Evolutionary conservation across 805 yeast species (phyloP).

Genomic region (Sungouiella blattae): DNA sequence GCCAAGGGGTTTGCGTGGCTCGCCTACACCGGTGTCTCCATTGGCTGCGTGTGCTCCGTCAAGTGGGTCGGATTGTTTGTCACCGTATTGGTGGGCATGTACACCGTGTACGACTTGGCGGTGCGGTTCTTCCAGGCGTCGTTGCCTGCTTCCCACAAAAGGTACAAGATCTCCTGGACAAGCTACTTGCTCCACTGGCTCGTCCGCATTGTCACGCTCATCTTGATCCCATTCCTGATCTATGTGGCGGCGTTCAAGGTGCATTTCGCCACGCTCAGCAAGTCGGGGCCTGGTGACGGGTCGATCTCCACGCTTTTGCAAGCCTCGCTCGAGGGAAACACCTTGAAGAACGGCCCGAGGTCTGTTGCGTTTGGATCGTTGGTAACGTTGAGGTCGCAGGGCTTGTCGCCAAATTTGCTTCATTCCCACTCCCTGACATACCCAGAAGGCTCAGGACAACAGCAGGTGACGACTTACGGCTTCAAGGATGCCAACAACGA

Average conservation of each 20-base stretch:
- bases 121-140: conserved; percentile 38
- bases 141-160: conserved; percentile 3
- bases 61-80: conserved; percentile 83
- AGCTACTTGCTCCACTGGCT: conserved; percentile 64
- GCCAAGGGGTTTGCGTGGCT: conserved; percentile 52
- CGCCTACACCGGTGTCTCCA: conserved; percentile 56
- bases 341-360: conserved; percentile 64
- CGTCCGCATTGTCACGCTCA: conserved; percentile 60
- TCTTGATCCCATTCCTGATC: conserved; percentile 65
- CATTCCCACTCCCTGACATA: conserved; percentile 86
- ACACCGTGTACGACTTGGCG: conserved; percentile 51
- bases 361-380: conserved; percentile 60
- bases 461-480: conserved; percentile 90
- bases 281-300: conserved; percentile 91
- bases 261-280: conserved; percentile 72
- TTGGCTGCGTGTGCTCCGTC: conserved; percentile 81
- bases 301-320: conserved; percentile 88
- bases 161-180: conserved; percentile 2
- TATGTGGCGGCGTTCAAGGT: conserved; percentile 73
- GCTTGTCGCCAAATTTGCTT: conserved; percentile 67
- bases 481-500: conserved; percentile 52
- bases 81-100: conserved; percentile 58
- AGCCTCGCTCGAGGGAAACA: conserved; percentile 70
- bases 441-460: conserved; percentile 92
- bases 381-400: conserved; percentile 66